Conservation (phyloP, 2,329 filamentous ascomycete species). For the Ascochyta viciae-villosae region DNA sequence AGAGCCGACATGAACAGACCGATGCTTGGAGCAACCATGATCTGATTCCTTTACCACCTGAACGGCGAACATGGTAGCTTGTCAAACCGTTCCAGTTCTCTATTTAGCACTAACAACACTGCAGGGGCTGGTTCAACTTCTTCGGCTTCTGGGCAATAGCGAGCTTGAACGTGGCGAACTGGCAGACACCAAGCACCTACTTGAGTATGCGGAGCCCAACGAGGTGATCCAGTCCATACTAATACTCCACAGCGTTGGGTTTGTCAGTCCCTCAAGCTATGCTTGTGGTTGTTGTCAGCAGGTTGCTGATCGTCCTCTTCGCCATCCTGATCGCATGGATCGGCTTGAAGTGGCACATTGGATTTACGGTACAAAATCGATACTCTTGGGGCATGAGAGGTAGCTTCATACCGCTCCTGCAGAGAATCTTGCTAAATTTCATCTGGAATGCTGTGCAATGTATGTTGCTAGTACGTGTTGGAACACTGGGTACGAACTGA, state of each 20-base stretch:
- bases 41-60: conserved; percentile 48
- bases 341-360: conserved; percentile 59
- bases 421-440: conserved; percentile 59
- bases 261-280: conserved; percentile 59
- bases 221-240: conserved; percentile 3
- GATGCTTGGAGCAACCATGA: conserved; percentile 52
- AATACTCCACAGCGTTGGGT: conserved; percentile 46
- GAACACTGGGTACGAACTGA: conserved; percentile 5
- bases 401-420: conserved; percentile 57
- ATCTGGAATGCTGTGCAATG: conserved; percentile 60
- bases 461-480: conserved; percentile 31
- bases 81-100: not conserved
- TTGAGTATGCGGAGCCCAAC: conserved; percentile 39
- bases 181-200: conserved; percentile 58
- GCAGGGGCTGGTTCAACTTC: conserved; percentile 48
- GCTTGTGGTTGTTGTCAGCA: conserved; percentile 56
- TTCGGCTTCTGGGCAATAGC: conserved; percentile 54
- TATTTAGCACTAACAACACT: not conserved
- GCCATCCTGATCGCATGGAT: conserved; percentile 57
- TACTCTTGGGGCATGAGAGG: conserved; percentile 59
- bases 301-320: conserved; percentile 53
- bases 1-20: conserved; percentile 54
- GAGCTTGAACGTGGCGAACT: conserved; percentile 53
- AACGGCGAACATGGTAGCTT: conserved; percentile 48
- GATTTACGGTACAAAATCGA: conserved; percentile 59